A percentile compares a stretch with the other conserved stretches of the same genome.
phyloP scores from a whole-genome alignment of 2,329 filamentous ascomycete species.

The Acrocalymma vagum region DNA sequence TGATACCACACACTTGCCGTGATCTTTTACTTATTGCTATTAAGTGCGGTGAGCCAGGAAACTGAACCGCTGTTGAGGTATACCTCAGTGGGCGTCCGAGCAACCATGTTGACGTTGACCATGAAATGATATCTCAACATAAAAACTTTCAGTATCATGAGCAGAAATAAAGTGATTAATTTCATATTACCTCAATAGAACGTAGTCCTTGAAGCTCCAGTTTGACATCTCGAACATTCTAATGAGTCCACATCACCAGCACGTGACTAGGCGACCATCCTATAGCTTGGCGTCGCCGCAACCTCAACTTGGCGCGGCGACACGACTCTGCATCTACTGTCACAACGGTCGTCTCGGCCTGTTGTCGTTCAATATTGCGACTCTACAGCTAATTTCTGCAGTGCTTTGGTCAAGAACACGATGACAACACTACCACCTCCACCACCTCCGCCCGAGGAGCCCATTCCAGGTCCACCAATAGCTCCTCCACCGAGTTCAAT shows the following conservation, averaged over 20 bases:
- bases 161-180: too few relatives aligned
- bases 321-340: not conserved
- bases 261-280: constrained; percentile 22
- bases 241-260: not conserved
- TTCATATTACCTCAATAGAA: too few relatives aligned
- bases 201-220: too few relatives aligned
- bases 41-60: too few relatives aligned
- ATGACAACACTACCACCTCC: constrained; percentile 20
- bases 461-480: constrained; percentile 28
- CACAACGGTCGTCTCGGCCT: not conserved
- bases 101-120: too few relatives aligned
- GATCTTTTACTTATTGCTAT: too few relatives aligned
- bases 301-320: constrained; percentile 10
- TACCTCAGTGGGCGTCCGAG: not conserved
- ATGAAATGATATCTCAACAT: too few relatives aligned
- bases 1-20: too few relatives aligned
- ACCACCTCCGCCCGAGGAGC: constrained; percentile 50
- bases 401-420: constrained; percentile 1
- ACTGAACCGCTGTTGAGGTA: too few relatives aligned
- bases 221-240: too few relatives aligned
- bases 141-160: too few relatives aligned
- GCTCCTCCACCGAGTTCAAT: constrained; percentile 12
- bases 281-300: constrained; percentile 20
- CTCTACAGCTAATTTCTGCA: constrained; percentile 1
- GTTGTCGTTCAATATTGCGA: too few relatives aligned